These are phyloP conservation scores for Themeda triandra DNA, from an alignment of 176 grass and related monocot species.

Conservation along the genomic window DNA sequence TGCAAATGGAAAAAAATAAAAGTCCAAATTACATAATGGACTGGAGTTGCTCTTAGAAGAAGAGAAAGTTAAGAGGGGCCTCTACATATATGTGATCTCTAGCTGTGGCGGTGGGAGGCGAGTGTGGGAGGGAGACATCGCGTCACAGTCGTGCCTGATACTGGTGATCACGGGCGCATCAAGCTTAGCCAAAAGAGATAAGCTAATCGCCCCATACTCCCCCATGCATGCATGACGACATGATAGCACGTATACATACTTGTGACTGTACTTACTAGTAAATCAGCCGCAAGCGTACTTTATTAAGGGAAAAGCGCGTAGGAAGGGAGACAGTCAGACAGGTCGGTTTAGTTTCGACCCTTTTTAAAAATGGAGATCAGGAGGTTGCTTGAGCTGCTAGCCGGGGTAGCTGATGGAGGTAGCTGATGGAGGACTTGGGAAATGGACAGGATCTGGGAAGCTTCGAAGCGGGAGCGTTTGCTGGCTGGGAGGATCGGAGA, in stretches of 20 bases:
- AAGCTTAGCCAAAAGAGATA: background rate
- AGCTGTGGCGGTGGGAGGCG: background rate
- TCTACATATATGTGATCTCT: background rate
- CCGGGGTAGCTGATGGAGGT: background rate
- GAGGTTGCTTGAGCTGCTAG: background rate
- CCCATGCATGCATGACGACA: background rate
- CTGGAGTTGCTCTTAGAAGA: no score
- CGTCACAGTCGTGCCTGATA: background rate
- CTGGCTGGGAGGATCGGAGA: background rate
- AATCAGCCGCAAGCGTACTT: background rate
- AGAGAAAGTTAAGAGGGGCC: background rate
- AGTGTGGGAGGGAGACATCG: background rate
- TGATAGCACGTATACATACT: background rate
- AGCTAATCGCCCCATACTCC: background rate
- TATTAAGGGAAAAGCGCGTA: background rate
- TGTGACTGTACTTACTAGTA: background rate
- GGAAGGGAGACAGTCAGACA: background rate
- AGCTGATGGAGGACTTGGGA: background rate
- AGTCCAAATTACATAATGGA: no score
- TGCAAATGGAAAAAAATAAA: no score
- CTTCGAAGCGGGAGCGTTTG: constrained; percentile 3
- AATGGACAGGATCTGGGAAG: constrained; percentile 3
- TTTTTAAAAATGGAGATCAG: background rate
- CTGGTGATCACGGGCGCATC: background rate
- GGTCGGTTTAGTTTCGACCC: background rate